Conservation (phyloP, 306 rosid genomes). For the Oxytropis ochrocephala region DNA sequence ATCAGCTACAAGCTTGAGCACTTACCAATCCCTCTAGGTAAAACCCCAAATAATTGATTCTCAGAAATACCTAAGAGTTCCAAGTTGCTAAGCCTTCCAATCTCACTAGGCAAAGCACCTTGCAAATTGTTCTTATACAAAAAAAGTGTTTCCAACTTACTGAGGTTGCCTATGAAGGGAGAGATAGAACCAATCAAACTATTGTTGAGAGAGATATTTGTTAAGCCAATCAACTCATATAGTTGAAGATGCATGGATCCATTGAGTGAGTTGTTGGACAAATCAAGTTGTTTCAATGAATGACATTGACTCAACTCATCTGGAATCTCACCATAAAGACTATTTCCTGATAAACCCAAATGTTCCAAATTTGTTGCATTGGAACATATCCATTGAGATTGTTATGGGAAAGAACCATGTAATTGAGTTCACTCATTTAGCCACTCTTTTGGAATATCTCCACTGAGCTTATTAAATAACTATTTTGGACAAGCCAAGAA, state of each 20-base stretch:
- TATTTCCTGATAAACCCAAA: conserved; percentile 44
- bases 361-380: conserved; percentile 70
- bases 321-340: conserved; percentile 66
- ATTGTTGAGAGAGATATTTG: conserved; percentile 79
- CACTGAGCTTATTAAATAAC: conserved; percentile 61
- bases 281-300: conserved; percentile 68
- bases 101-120: conserved; percentile 70
- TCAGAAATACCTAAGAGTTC: conserved; percentile 72
- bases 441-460: conserved; percentile 71
- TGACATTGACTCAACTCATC: conserved; percentile 54
- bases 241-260: conserved; percentile 70
- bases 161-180: conserved; percentile 66
- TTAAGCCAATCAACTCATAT: conserved; percentile 42
- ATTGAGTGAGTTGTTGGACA: conserved; percentile 71
- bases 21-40: conserved; percentile 79
- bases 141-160: conserved; percentile 46
- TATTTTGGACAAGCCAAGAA: conserved; percentile 71
- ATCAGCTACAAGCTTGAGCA: conserved; percentile 78
- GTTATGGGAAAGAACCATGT: conserved; percentile 72
- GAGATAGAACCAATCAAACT: conserved; percentile 74
- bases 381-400: conserved; percentile 68
- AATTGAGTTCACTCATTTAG: conserved; percentile 44
- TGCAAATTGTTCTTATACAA: conserved; percentile 68
- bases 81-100: conserved; percentile 77
- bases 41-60: conserved; percentile 59